Percentiles rank a stretch among this genome's conserved stretches.
These are phyloP conservation scores for Calonectria multiphialidica DNA, from an alignment of 2,329 filamentous ascomycete species.

Conservation along the genomic window DNA sequence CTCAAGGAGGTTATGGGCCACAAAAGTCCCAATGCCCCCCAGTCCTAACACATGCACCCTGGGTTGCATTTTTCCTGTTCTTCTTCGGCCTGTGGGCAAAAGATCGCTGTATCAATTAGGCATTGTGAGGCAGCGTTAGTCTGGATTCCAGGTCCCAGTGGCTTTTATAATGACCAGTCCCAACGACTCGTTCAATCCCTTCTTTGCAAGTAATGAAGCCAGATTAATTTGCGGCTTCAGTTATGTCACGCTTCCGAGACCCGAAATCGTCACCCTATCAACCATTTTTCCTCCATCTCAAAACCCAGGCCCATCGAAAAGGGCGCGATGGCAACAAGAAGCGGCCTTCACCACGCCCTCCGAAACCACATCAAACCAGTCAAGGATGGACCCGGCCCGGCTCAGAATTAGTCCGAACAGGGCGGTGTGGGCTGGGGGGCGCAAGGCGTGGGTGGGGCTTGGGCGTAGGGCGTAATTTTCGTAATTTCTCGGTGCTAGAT, in stretches of 20 bases:
- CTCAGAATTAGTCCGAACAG: neutral
- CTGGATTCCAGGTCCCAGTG: too few species aligned
- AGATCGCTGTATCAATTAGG: too few species aligned
- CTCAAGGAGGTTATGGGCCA: neutral
- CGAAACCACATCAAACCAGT: neutral
- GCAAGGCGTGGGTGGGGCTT: neutral
- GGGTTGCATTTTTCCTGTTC: neutral
- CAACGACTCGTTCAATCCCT: neutral
- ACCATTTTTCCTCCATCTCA: neutral
- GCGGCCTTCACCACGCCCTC: neutral
- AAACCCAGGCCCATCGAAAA: neutral
- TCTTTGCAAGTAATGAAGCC: neutral
- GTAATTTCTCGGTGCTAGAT: neutral
- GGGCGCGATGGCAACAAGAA: neutral
- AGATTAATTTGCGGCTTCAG: neutral
- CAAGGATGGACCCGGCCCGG: neutral
- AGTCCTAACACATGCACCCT: neutral
- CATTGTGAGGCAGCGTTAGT: too few species aligned
- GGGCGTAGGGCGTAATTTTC: neutral
- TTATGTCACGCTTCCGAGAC: neutral
- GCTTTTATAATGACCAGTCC: neutral
- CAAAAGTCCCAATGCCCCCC: neutral
- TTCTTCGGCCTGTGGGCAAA: too few species aligned
- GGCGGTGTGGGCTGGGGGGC: neutral
- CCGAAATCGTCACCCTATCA: neutral